phyloP scores from a whole-genome alignment of 2,329 filamentous ascomycete genomes.

The Apiospora phragmitis region DNA sequence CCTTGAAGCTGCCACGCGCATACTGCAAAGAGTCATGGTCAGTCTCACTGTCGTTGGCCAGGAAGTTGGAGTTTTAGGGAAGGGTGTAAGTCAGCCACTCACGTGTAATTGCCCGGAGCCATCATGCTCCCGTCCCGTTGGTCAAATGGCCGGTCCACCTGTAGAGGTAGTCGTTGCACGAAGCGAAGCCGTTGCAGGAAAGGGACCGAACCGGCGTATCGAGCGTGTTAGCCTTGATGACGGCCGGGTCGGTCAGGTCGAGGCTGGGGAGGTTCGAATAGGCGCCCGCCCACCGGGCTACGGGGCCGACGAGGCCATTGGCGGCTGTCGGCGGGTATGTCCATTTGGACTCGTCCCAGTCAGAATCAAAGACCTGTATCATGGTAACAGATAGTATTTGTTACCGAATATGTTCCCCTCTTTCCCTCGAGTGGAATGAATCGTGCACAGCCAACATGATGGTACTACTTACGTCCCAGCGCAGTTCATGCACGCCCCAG shows the following conservation, averaged over 20 bases:
- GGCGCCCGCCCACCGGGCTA: not conserved
- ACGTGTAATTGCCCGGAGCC: not conserved
- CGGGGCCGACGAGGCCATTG: not conserved
- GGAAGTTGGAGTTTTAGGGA: too few species aligned
- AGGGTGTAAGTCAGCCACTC: not conserved
- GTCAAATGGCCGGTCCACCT: not conserved
- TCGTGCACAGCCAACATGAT: not conserved
- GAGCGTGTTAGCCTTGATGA: not conserved
- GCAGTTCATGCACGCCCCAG: constrained; percentile 12
- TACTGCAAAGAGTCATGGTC: not conserved
- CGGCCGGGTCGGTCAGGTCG: not conserved
- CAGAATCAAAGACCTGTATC: not conserved
- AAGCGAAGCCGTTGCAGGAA: not conserved
- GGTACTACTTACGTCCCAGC: constrained; percentile 10
- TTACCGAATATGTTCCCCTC: not conserved
- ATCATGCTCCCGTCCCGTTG: not conserved
- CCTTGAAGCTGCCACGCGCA: not conserved
- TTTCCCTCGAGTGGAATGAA: too few species aligned
- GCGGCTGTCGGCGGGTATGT: constrained; percentile 12
- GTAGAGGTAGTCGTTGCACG: not conserved
- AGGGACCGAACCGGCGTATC: not conserved
- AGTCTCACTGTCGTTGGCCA: not conserved
- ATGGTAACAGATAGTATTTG: not conserved
- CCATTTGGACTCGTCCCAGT: constrained; percentile 11
- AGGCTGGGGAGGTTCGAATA: not conserved